Evolutionary conservation across 768 basidiomycete genomes (phyloP).

Genomic region (Favolaschia claudopus): DNA sequence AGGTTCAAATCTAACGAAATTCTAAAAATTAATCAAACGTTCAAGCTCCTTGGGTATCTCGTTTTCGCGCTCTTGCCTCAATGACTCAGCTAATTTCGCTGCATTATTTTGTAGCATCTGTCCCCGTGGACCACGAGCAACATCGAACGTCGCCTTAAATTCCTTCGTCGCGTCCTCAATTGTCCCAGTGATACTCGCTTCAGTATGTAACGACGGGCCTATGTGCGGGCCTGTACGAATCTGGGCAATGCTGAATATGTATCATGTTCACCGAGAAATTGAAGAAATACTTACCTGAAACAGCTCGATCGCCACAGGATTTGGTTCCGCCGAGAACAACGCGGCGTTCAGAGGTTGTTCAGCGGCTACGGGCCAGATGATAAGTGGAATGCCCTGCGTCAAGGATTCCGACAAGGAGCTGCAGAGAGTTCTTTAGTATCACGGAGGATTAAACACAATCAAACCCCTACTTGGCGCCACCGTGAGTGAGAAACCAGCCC

Average conservation of each 20-base stretch:
- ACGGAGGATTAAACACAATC: not conserved
- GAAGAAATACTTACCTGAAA: not conserved
- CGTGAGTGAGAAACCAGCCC: conserved; percentile 13
- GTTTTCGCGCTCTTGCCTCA: not conserved
- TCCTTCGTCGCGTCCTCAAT: conserved; percentile 11
- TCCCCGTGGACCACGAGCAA: conserved; percentile 1
- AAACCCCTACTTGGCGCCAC: conserved; percentile 7
- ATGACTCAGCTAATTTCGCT: not conserved
- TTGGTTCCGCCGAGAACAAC: conserved; percentile 6
- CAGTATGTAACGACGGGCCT: not conserved
- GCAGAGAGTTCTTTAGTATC: not conserved
- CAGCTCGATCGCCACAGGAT: conserved; percentile 12
- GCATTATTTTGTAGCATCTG: not conserved
- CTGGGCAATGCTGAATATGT: not conserved
- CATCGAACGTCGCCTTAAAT: not conserved
- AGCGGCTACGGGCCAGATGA: conserved; percentile 9
- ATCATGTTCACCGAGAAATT: not conserved
- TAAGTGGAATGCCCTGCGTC: conserved; percentile 10
- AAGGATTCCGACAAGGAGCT: conserved; percentile 12
- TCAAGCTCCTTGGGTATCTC: not conserved
- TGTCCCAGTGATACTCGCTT: conserved; percentile 2
- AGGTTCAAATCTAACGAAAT: not conserved
- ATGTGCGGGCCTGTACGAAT: conserved; percentile 1
- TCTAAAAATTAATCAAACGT: conserved; percentile 1
- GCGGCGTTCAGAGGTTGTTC: conserved; percentile 15